Conservation (phyloP, 2,329 filamentous ascomycete species). For the Zalaria sp. region DNA sequence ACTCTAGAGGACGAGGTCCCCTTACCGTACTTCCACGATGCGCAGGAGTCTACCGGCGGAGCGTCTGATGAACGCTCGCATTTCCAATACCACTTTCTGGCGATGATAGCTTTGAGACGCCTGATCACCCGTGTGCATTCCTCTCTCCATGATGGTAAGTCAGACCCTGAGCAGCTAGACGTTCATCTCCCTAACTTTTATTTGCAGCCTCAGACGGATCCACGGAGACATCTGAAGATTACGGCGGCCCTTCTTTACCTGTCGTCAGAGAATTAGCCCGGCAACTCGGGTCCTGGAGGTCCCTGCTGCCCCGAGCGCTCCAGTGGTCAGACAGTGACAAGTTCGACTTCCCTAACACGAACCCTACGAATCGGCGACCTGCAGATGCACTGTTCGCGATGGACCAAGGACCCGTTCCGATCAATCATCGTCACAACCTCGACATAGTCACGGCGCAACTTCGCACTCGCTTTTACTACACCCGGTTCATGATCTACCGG, state of each 20-base stretch:
- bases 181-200: neutral
- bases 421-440: conserved; percentile 36
- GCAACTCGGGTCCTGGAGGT: conserved; percentile 45
- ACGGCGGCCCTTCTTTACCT: conserved; percentile 23
- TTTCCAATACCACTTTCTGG: conserved; percentile 45
- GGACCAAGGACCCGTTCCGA: conserved; percentile 30
- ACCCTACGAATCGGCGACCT: conserved; percentile 11
- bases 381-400: conserved; percentile 30
- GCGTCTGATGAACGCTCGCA: conserved; percentile 36
- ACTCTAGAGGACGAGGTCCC: conserved; percentile 39
- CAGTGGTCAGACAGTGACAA: conserved; percentile 44
- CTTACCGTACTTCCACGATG: conserved; percentile 37
- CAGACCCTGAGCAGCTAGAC: neutral
- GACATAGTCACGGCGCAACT: conserved; percentile 44
- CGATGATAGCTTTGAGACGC: conserved; percentile 43
- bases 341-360: conserved; percentile 24
- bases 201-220: conserved; percentile 11
- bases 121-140: conserved; percentile 40
- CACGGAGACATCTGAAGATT: conserved; percentile 18
- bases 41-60: conserved; percentile 25
- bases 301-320: conserved; percentile 38
- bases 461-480: conserved; percentile 45
- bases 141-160: conserved; percentile 38
- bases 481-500: conserved; percentile 42
- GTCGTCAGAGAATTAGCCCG: conserved; percentile 38